A percentile compares a stretch with the other conserved stretches of the same genome.
phyloP scores from a whole-genome alignment of 176 grass and related monocot genomes.

The Rhipidocladum racemiflorum region DNA sequence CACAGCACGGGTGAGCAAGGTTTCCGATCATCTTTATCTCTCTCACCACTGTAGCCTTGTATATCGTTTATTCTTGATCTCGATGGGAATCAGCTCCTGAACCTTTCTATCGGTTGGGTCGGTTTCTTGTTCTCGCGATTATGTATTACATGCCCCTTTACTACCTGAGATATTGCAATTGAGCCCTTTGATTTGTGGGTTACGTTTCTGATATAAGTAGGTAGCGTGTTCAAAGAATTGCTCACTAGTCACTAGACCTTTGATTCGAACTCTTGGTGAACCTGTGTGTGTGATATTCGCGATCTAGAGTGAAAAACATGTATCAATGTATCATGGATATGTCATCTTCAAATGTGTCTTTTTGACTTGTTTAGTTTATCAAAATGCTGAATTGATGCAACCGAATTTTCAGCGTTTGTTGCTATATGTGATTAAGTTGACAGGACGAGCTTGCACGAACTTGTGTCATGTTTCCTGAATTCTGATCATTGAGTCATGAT shows the following conservation, averaged over 20 bases:
- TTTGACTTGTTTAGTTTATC: background rate
- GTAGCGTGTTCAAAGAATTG: conserved; percentile 14
- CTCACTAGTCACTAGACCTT: no score
- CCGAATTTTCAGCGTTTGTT: background rate
- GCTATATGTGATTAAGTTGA: background rate
- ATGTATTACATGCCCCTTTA: background rate
- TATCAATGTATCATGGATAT: conserved; percentile 11
- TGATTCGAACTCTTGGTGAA: conserved; percentile 1
- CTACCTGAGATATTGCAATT: conserved; percentile 10
- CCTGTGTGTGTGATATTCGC: background rate
- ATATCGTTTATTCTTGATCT: no score
- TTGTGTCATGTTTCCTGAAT: background rate
- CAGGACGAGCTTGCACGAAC: background rate
- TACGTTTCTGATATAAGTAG: conserved; percentile 41
- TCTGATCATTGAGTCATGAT: background rate
- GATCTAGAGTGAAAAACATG: background rate
- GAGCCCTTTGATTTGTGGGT: no score
- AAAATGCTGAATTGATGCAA: background rate
- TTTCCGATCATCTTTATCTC: no score
- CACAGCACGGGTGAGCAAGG: no score
- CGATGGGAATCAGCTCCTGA: no score
- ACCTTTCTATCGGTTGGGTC: no score
- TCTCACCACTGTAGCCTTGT: no score
- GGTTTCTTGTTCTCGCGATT: no score
- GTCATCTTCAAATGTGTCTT: background rate